Evolutionary conservation across 495 filamentous ascomycete genomes (phyloP), one percentile per base, ranked within the genome.

Genomic region (Penicillium herquei): DNA sequence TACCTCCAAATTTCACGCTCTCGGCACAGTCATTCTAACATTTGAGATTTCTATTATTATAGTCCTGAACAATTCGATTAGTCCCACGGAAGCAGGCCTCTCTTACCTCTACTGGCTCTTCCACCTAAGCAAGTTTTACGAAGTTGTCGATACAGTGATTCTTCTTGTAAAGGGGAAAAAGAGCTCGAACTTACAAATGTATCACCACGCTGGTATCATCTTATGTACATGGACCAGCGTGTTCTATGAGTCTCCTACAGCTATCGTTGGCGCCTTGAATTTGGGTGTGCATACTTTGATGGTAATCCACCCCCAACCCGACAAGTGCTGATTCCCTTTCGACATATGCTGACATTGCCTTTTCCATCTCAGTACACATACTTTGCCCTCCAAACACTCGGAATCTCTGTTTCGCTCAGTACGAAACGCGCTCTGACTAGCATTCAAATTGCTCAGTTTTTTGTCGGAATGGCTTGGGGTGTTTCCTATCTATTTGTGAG

Each of bases 101-200:
- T 31, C n/a, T 31, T 63, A 63, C 33, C 7, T 63, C 3, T 88
- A 87, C 67, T 96, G 91, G 90, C 69, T 89, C 45, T 96, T 95
- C 76, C 96, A 96, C 67, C 77, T 96, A 50, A 90, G 86, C 80
- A 96, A 96, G 74, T 92, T 93, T 72, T 96, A 96, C 70, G 91
- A 95, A 70, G 87, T 94, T 42, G 44, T 95, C 30, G 91, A 96
- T 69, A 95, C 90, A 8, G 70, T 86, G 33, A 90, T 96, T 62
- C 91, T 95, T 64, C 76, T 96, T 40, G 83, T 86, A 41, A 92
- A 93, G 75, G 91, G 91, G 49, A 94, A 91, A 76, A 73, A 81
- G 53, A 89, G 86, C 72, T 87, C 87, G 13, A 86, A 84, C 14
- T 77, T 96, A 43, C 91, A 96, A 76, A 92, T 87, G 1, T 96